Base-by-base conservation (phyloP, 163 green algal genomes). In the Prototheca stagnorum region DNA sequence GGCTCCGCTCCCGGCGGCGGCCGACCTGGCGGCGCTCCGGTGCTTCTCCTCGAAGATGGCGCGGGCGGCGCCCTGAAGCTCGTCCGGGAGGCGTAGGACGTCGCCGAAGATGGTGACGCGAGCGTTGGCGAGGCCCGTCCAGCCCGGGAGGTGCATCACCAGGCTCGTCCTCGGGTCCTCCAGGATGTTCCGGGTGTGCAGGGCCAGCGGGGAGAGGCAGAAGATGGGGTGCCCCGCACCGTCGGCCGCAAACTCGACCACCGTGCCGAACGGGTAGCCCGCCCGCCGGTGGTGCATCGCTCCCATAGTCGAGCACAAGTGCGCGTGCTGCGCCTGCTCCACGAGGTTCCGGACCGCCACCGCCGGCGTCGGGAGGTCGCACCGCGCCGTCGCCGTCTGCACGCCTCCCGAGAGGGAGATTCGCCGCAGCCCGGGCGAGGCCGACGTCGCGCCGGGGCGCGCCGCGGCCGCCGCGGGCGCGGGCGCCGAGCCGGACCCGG, bases 211-310 rank as follows among this genome's bases (percentile, higher is more conserved):
- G 5, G 75, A 88, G 4, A 98, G 71, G 58, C 71, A 84, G 71
- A 94, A 90, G 44, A 94, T 74, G 5, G 84, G 84, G 59, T 76
- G 67, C 25, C 84, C 84, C 3, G 70, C 81, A 5, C 81, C 84
- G 56, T 94, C 84, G 4, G 64, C 72, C 3, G 83, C 79, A 76
- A 94, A 92, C 64, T 93, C 84, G 5, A 96, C 80, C 5, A 95
- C 69, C 2, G 83, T 92, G 55, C 88, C 88, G 74, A 99, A 96
- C 8, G 90, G 90, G 64, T 94, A 96, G 27, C 89, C 85, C 5
- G 80, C 70, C 2, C 81, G 67, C 8, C 86, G 71, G 64, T 97
- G 88, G 64, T 97, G 85, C 85, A 94, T 94, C 52, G 73, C 68
- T 29, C 64, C 85, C 88, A 95, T 97, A 29, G 84, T 74, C 25